phyloP scores from a whole-genome alignment of 208 protist genomes.

The Leishmania guyanensis region DNA sequence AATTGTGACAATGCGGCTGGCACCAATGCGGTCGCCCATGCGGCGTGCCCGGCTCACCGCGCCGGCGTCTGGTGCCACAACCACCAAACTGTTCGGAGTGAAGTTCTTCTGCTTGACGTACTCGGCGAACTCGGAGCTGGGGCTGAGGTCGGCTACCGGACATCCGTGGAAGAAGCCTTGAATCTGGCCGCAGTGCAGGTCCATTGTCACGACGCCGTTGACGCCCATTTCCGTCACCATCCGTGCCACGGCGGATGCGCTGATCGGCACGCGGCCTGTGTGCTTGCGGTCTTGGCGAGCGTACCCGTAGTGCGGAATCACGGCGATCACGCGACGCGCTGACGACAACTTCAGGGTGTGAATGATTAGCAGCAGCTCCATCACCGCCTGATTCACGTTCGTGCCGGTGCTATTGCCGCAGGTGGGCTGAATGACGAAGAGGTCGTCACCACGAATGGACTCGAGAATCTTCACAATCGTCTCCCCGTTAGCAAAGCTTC shows the following conservation, averaged over 20 bases:
- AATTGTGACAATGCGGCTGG: constrained; percentile 93
- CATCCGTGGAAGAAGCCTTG: constrained; percentile 96
- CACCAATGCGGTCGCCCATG: constrained; percentile 80
- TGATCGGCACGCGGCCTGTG: constrained; percentile 94
- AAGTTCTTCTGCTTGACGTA: constrained; percentile 81
- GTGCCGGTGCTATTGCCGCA: constrained; percentile 78
- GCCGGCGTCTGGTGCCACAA: constrained; percentile 96
- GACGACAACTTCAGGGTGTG: constrained; percentile 93
- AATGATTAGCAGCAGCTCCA: constrained; percentile 96
- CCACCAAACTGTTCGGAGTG: constrained; percentile 76
- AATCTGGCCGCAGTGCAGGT: constrained; percentile 95
- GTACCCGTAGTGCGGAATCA: constrained; percentile 97
- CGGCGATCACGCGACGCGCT: constrained; percentile 89
- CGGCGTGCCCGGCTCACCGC: constrained; percentile 93
- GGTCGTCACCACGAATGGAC: constrained; percentile 92
- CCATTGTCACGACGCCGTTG: constrained; percentile 93
- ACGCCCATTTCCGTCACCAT: constrained; percentile 93
- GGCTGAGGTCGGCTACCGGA: constrained; percentile 92
- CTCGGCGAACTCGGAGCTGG: constrained; percentile 85
- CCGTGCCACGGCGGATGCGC: constrained; percentile 93
- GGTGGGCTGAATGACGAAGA: constrained; percentile 96
- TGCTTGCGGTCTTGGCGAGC: constrained; percentile 97
- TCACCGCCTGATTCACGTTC: constrained; percentile 94
- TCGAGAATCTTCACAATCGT: constrained; percentile 87
- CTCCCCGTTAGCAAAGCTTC: constrained; percentile 89